Base-by-base conservation (phyloP, 768 basidiomycete genomes). In the Kwoniella europaea region DNA sequence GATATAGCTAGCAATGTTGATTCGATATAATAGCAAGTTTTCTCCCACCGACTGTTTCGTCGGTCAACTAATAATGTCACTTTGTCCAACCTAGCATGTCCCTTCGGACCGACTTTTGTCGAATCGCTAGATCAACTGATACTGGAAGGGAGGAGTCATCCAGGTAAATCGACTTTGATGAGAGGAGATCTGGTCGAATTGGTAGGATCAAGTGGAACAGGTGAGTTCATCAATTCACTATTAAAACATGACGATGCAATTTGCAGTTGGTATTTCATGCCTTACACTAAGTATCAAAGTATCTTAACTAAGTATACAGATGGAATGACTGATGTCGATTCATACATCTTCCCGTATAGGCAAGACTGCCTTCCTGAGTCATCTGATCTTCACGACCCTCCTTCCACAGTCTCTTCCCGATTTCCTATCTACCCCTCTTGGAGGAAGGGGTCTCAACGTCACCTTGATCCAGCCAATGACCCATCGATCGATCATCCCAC, bases 151-250 rank as follows among this genome's bases (percentile, higher is more conserved):
- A 61, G 78, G 46, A 73, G 74, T 12, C 78, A 79, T 72, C 65
- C 67, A 5, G 76, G 72, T 13, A 67, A 67, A 3, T 77, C 79
- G 35, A 70, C 71, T 0, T 63, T 81, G 35, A 78, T 77, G 55
- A 55, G 77, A 43, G 79, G 79, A 12, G 79, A 81, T 64, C 53
- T 81, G 46, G 56, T 81, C 5, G 77, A 81, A 69, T 57, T 79
- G 1, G 64, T 79, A 29, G 79, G 79, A 5, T 54, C 74, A 0
- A 72, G 65, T 43, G 79, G 79, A 20, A 77, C 76, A 42, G 79
- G 79, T 75, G 42, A 58, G 79, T 63, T 58, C 1, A 9, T 35
- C 35, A 35, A 35, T 7, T 35, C 4, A 35, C 35, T 35, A 35
- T 7, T 35, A 35, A 1, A 1, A 9, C 24, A 35, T 35, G 35